Conservation (phyloP, 164 flowering plant genomes). For the Akebia trifoliata region DNA sequence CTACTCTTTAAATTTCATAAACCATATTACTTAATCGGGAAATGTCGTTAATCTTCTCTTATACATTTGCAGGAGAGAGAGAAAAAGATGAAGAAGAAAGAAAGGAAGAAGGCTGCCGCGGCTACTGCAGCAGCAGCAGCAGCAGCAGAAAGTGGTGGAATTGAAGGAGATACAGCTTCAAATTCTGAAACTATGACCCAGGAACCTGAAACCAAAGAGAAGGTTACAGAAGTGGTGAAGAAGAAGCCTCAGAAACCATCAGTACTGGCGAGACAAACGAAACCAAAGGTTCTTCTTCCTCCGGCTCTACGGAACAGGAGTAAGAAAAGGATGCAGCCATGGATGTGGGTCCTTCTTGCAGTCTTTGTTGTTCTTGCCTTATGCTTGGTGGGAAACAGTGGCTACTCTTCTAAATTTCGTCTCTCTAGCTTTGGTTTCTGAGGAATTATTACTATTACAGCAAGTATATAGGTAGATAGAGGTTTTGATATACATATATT, state of each 20-base stretch:
- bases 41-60: too few species aligned
- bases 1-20: background rate
- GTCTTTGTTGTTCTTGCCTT: slow-evolving; percentile 31
- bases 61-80: slow-evolving; percentile 73
- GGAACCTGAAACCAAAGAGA: slow-evolving; percentile 40
- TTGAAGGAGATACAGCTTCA: slow-evolving; percentile 31
- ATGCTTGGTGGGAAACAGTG: slow-evolving; percentile 40
- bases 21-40: background rate
- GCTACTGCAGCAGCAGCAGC: slow-evolving; percentile 16
- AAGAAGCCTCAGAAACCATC: slow-evolving; percentile 36
- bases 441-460: too few species aligned
- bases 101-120: slow-evolving; percentile 8
- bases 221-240: slow-evolving; percentile 20
- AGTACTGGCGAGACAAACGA: slow-evolving; percentile 36
- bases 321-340: slow-evolving; percentile 54
- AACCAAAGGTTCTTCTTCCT: slow-evolving; percentile 53
- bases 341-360: slow-evolving; percentile 56
- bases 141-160: slow-evolving; percentile 14
- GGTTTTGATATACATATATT: too few species aligned
- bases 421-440: slow-evolving; percentile 27
- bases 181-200: slow-evolving; percentile 20
- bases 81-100: slow-evolving; percentile 49
- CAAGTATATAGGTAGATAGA: too few species aligned
- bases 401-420: slow-evolving; percentile 23
- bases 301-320: slow-evolving; percentile 60